Evolutionary conservation across 1,284 basidiomycete genomes (phyloP), one percentile per base, ranked within the genome.

Genomic region (Xerocomus minutiporus): DNA sequence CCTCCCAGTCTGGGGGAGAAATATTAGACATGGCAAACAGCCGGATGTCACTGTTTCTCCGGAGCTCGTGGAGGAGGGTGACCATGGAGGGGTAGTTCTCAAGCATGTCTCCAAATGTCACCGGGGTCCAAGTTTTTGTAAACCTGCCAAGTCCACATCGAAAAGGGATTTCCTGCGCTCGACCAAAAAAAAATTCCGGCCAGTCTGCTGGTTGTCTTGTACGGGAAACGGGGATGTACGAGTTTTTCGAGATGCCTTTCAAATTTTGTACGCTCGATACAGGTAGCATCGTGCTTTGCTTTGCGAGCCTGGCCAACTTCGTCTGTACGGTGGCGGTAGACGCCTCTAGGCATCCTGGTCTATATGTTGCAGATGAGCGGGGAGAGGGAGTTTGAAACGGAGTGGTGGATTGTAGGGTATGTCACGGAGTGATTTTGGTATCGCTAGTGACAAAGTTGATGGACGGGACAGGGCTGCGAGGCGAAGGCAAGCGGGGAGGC

Each of bases 231-330:
- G 7, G 95, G 72, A 48, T 80, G 77, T 50, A 94, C 86, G 40
- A 94, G 77, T 74, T 95, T 95, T 64, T 93, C 91, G 53, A 94
- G 77, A 32, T 92, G 76, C 49, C 92, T 75, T 58, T 89, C 87
- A 7, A 94, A 71, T 56, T 93, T 82, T 28, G 89, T 87, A 40
- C 86, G 81, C 65, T 95, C 91, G 40, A 90, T 77, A 28, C 86
- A 80, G 29, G 79, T 77, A n/a, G 77, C 80, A 46, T 86, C 83
- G 9, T 77, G 78, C 44, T 75, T 77, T 4, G 66, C 59, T 46
- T 74, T 78, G 43, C 91, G 81, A 3, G 76, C 65, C 9, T 76
- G 77, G n/a, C 84, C 55, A 62, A 90, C 95, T 52, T 91, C 87
- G 52, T 88, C 89, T 2, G 91, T 93, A 26, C 86, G 80, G 8